A percentile compares a stretch with the other conserved stretches of the same genome.
Conservation (phyloP, 2,329 filamentous ascomycete species). For the Xylariales sp. region DNA sequence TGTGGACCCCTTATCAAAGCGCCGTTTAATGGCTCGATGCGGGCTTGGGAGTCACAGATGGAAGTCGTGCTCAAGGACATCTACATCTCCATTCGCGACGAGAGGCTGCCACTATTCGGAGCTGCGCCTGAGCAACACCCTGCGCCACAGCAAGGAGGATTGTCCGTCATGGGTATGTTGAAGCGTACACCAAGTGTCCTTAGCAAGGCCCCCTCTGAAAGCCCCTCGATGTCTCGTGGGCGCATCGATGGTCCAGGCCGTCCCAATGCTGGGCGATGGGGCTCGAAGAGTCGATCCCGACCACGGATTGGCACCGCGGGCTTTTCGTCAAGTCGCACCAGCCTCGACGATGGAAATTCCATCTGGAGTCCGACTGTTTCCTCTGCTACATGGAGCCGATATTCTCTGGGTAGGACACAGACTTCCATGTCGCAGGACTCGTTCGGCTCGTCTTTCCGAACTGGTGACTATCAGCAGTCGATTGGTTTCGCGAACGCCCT, state of each 20-base stretch:
- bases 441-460: constrained; percentile 69
- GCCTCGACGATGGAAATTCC: constrained; percentile 84
- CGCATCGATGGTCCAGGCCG: constrained; percentile 57
- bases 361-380: constrained; percentile 81
- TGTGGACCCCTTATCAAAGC: constrained; percentile 74
- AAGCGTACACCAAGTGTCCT: constrained; percentile 85
- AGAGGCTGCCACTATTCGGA: constrained; percentile 82
- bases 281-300: constrained; percentile 79
- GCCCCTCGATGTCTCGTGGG: constrained; percentile 60
- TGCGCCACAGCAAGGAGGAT: constrained; percentile 50
- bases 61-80: constrained; percentile 90
- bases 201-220: constrained; percentile 89
- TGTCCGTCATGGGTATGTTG: constrained; percentile 73
- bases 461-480: constrained; percentile 86
- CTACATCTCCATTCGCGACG: constrained; percentile 82
- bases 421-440: constrained; percentile 92
- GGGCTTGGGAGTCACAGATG: constrained; percentile 82
- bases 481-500: constrained; percentile 97
- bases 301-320: constrained; percentile 73
- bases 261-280: constrained; percentile 63
- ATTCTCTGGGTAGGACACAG: constrained; percentile 85
- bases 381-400: constrained; percentile 94
- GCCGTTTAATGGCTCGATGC: constrained; percentile 69
- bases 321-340: constrained; percentile 86
- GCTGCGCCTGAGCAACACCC: constrained; percentile 41